A percentile compares a stretch with the other conserved stretches of the same genome.
These are phyloP conservation scores for Metarhizium robertsii DNA, from an alignment of 2,329 filamentous ascomycete genomes.

Conservation along the genomic window DNA sequence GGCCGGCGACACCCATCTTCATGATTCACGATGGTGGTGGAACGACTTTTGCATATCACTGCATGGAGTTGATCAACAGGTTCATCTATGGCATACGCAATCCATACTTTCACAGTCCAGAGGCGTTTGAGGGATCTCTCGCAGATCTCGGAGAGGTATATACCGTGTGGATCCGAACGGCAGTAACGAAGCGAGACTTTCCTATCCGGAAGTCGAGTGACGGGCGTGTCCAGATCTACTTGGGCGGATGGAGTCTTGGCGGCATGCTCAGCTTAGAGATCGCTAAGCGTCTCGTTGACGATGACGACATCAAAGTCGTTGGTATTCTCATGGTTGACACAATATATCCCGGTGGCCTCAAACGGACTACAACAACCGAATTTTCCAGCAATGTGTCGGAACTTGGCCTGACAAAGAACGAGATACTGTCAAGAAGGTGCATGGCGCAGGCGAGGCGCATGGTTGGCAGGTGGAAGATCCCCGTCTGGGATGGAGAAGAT, in stretches of 20 bases:
- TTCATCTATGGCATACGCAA: conserved; percentile 46
- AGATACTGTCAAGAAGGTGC: conserved; percentile 25
- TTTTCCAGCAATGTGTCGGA: conserved; percentile 12
- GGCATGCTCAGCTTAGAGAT: conserved; percentile 43
- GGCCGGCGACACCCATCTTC: conserved; percentile 34
- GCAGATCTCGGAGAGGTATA: conserved; percentile 46
- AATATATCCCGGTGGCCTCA: conserved; percentile 25
- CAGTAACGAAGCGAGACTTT: conserved; percentile 21
- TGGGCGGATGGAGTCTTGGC: conserved; percentile 49
- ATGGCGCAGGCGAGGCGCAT: conserved; percentile 33
- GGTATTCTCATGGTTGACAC: conserved; percentile 47
- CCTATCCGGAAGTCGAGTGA: conserved; percentile 15
- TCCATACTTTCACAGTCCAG: conserved; percentile 37
- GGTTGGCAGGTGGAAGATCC: conserved; percentile 30
- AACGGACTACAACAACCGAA: neutral
- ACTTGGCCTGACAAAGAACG: conserved; percentile 24
- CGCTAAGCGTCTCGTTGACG: conserved; percentile 30
- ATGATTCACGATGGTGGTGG: conserved; percentile 54
- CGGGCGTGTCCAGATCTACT: conserved; percentile 29
- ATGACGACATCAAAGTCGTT: conserved; percentile 28
- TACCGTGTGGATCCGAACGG: conserved; percentile 31
- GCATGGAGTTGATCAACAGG: conserved; percentile 38
- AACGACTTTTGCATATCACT: conserved; percentile 49
- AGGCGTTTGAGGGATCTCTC: conserved; percentile 41
- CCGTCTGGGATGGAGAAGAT: conserved; percentile 23